Evolutionary conservation across 805 yeast species (phyloP), one percentile per base, ranked within the genome.

Genomic region (Wickerhamiella dianesei): DNA sequence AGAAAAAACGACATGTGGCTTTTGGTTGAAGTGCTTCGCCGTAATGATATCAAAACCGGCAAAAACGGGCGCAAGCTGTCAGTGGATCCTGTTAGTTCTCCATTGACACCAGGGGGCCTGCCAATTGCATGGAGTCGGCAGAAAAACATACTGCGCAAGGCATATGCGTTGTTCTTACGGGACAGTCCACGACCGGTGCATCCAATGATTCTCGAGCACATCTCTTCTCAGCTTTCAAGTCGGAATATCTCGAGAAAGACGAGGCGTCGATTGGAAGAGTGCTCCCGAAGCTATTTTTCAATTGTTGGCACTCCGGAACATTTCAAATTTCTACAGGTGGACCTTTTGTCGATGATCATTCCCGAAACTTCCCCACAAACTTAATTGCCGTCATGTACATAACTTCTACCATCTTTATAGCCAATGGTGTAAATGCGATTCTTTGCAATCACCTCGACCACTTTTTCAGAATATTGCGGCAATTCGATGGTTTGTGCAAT

Each of bases 11-110:
- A 25, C 12, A 6, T 25, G 32, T 54, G 50, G 43, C 29, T 43
- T 41, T 55, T 51, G 32, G 43, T 51, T 13, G 35, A 35, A 3
- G 16, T 53, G 35, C 44, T 54, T 25, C 35, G 32, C 16, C 17
- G 39, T 16, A 48, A 51, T 39, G 40, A 37, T 4, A 25, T 52
- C n/a, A 18, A 18, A 12, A 19, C 19, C 5, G 59, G 60, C 18
- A 21, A 21, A 6, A 50, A 53, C 13, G 52, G 53, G 14, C 48
- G 59, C 20, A 58, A 57, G 37, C 50, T 58, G 40, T 18, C 32
- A 2, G 46, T 50, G 8, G 46, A 49, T 6, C 49, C 46, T 3
- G 6, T 14, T 5, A 14, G 16, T 36, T 20, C 16, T 4, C 40
- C 9, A 18, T 47, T 36, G 9, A 47, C 46, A 1, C 44, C 44